phyloP scores from a whole-genome alignment of 169 alveolate genomes.

The Cryptosporidium ryanae region DNA sequence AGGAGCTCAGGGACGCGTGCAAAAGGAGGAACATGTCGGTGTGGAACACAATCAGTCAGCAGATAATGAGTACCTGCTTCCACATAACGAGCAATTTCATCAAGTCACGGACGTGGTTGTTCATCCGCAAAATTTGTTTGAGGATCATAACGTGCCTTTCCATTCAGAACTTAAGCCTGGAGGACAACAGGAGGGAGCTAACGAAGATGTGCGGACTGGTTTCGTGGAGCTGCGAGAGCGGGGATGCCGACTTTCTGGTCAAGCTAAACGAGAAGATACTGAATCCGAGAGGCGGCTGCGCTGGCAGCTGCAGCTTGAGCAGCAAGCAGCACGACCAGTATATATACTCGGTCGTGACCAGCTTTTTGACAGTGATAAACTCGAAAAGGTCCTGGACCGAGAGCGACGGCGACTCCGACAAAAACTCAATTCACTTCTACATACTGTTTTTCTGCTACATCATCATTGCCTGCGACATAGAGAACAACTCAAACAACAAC shows the following conservation, averaged over 20 bases:
- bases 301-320: neutral
- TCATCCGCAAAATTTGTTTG: neutral
- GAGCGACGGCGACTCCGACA: neutral
- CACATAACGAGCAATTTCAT: conserved; percentile 26
- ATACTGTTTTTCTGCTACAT: conserved; percentile 20
- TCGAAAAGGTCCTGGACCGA: conserved; percentile 43
- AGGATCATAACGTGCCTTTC: conserved; percentile 23
- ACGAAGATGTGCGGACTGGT: no score
- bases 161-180: conserved; percentile 24
- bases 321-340: conserved; percentile 42
- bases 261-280: neutral
- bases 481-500: neutral
- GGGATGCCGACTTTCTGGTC: neutral
- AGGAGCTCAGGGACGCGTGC: neutral
- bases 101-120: conserved; percentile 22
- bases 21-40: neutral
- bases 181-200: neutral
- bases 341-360: conserved; percentile 50
- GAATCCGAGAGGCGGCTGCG: neutral
- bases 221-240: neutral
- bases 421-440: conserved; percentile 2
- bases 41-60: conserved; percentile 39
- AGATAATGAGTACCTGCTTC: conserved; percentile 36
- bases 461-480: conserved; percentile 10
- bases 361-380: conserved; percentile 41